A percentile compares a stretch with the other conserved stretches of the same genome.
These are phyloP conservation scores for Ogataea hybrid DNA, from an alignment of 1,139 yeast genomes.

Conservation along the genomic window DNA sequence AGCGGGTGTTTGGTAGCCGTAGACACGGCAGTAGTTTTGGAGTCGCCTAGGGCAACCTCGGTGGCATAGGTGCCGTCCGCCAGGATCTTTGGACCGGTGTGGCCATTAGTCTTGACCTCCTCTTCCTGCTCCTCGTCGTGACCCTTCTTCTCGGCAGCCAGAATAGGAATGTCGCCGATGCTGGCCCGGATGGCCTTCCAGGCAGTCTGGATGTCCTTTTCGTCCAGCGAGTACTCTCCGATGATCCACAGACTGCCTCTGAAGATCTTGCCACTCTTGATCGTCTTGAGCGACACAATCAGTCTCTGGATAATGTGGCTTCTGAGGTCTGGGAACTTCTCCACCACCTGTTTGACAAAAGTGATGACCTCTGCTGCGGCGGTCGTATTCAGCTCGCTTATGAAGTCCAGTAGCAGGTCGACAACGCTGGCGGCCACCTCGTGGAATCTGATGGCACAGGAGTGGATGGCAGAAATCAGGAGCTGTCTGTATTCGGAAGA, in stretches of 20 bases:
- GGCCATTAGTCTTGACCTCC: slow-evolving; percentile 25
- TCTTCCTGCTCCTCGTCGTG: slow-evolving; percentile 32
- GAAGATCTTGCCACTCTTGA: slow-evolving; percentile 86
- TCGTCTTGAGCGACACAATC: slow-evolving; percentile 57
- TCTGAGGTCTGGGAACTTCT: slow-evolving; percentile 83
- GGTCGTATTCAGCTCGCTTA: slow-evolving; percentile 76
- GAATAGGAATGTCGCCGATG: slow-evolving; percentile 89
- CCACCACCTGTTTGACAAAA: slow-evolving; percentile 92
- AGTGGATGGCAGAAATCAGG: slow-evolving; percentile 84
- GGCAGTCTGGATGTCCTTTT: slow-evolving; percentile 70
- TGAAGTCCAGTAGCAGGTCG: slow-evolving; percentile 80
- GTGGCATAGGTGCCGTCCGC: slow-evolving; percentile 99
- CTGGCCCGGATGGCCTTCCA: slow-evolving; percentile 86
- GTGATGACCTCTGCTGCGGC: slow-evolving; percentile 80
- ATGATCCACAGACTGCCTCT: slow-evolving; percentile 95
- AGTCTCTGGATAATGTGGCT: slow-evolving; percentile 63
- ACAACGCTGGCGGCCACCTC: slow-evolving; percentile 93
- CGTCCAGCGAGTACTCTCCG: slow-evolving; percentile 85
- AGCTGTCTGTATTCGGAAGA: slow-evolving; percentile 84
- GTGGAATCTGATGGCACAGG: slow-evolving; percentile 81
- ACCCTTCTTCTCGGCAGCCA: slow-evolving; percentile 65
- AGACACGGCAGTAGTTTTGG: slow-evolving; percentile 29
- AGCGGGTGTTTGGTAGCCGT: slow-evolving; percentile 58
- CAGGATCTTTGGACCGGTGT: slow-evolving; percentile 74
- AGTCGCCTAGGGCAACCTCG: slow-evolving; percentile 77